Base-by-base conservation (phyloP, 495 filamentous ascomycete species). In the Hypoxylon perforatum region DNA sequence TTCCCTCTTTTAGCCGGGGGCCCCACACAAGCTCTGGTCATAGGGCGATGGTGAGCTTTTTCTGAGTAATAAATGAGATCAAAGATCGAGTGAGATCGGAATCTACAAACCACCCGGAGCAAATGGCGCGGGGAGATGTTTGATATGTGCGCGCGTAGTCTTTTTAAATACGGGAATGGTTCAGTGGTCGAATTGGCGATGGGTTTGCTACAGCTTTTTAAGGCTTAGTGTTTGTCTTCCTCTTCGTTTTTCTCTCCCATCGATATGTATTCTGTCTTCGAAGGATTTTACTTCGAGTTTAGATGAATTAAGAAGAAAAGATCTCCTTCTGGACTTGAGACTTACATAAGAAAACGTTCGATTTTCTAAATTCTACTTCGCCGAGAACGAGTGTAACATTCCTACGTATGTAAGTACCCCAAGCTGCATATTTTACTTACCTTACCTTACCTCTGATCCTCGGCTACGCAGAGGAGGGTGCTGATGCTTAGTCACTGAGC, bases 1-100 rank as follows among this genome's bases (percentile, higher is more conserved):
- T 44, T n/a, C 15, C n/a, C 39, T 55, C 25, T 49, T 48, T 55
- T 55, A 63, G 45, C 54, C 41, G 53, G 58, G 23, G 35, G 60
- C 53, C 59, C 65, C 65, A 69, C 60, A 69, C 53, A 55, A 69
- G 65, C 65, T 69, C 60, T 46, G 57, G 53, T n/a, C n/a, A n/a
- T 57, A 8, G 14, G 14, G 10, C 14, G 35, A 2, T 47, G 33
- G 36, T 53, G 54, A n/a, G n/a, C n/a, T n/a, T n/a, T n/a, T n/a
- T n/a, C n/a, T n/a, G n/a, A 65, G 41, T 12, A 35, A 65, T 65
- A 33, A n/a, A 59, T 65, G 56, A 55, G 41, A 64, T 64, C 21
- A 41, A 62, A 38, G 49, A 55, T 21, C 5, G 10, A 15, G 11
- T 2, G 3, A 5, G 5, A 9, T 1, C 2, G 46, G 22, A 15